Evolutionary conservation across 148 eudicot genomes (phyloP), one percentile per base, ranked within the genome.

Genomic region (Polygonum maritimum): DNA sequence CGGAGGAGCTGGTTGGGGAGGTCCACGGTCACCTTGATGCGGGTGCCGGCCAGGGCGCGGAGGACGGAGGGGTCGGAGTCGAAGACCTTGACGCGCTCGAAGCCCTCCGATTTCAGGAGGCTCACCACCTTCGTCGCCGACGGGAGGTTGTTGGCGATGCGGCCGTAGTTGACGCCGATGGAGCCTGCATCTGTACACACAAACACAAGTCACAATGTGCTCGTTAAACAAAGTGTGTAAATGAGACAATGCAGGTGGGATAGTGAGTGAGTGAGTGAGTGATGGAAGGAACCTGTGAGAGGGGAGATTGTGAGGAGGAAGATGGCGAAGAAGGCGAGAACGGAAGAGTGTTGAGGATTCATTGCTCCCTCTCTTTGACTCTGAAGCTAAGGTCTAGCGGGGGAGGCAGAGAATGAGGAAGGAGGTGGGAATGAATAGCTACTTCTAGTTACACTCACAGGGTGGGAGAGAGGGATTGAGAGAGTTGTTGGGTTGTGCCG

Each of bases 121-220:
- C 62, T 16, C 2, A 82, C 90, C 0, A 90, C 98, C 18, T 83
- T 87, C 1, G 71, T 45, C 21, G 98, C 92, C 0, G 98, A 88
- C 0, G 98, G 97, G 51, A 95, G 87, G 70, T 95, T 87, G 92
- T 89, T 85, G 2, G 96, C 98, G 44, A 92, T 74, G 8, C 97
- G 81, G 13, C 98, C 98, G 71, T 95, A 95, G 92, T 95, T 95
- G 7, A 95, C 83, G 4, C 98, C 98, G 8, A 95, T 80, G 0
- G 86, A 80, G 2, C 92, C 91, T 0, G 87, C 91, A 73, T 91
- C 89, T 86, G 88, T 57, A 54, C 22, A 54, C 60, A 54, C 1
- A 5, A n/a, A 80, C 74, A 78, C 51, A 40, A 2, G 14, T 36
- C 33, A 44, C 26, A 45, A 48, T 40, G 38, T 41, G 16, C 31